Base-by-base conservation (phyloP, 495 filamentous ascomycete genomes). In the Lindgomyces ingoldianus region DNA sequence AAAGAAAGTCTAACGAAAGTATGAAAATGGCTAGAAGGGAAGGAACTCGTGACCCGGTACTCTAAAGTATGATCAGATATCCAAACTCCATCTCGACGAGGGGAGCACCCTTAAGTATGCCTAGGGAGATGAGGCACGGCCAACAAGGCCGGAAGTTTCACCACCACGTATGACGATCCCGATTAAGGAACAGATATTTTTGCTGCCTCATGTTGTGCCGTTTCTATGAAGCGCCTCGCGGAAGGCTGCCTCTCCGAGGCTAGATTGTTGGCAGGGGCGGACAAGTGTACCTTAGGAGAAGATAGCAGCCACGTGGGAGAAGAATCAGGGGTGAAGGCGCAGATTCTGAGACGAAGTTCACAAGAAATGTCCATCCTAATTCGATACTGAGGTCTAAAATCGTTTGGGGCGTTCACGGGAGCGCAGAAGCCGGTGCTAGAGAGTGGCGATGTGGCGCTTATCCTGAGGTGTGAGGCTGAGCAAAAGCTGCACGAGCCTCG, bases 401-500 rank as follows among this genome's bases (percentile, higher is more conserved):
- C 16, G 30, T 30, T 45, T 45, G 54, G 22, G 39, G 54, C 54
- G 54, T 36, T 18, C 2, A 45, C 39, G 54, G 54, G 30, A 47
- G 4, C 22, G 19, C 4, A 45, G 54, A 2, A 47, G 36, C 54
- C 54, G 30, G 41, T 46, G 36, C 16, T 46, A 16, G 54, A 46
- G 29, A 29, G 22, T 16, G 11, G 53, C 3, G 18, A 16, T 30
- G 39, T 24, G 41, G 54, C 54, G 54, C 54, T 57, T 57, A 57
- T 25, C 2, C 4, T 24, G 36, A 21, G n/a, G 26, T 25, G 1
- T 57, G 54, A 57, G 54, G 54, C 54, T 57, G 54, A 57, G 54
- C 33, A 39, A 39, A 39, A 14, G 33, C n/a, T n/a, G n/a, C n/a
- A n/a, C n/a, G n/a, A n/a, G n/a, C n/a, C 14, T 39, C 33, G 33